Percentiles rank a stretch among this genome's conserved stretches.
phyloP scores from a whole-genome alignment of 371 early-diverging fungal species.

The Chytridium lagenaria region DNA sequence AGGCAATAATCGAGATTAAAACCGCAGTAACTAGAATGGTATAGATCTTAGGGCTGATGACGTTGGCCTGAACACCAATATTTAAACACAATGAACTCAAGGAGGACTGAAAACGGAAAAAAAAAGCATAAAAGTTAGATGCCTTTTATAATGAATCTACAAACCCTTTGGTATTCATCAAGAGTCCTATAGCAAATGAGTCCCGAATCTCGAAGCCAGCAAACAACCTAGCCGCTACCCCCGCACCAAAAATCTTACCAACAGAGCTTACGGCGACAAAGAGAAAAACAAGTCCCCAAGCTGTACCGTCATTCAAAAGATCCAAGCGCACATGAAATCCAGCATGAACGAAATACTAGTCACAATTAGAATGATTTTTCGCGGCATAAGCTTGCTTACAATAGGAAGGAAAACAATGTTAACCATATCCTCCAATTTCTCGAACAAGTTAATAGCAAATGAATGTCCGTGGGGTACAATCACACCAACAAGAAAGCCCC shows the following conservation, averaged over 20 bases:
- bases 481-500: slow-evolving; percentile 79
- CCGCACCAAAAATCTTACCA: slow-evolving; percentile 84
- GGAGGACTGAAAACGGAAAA: slow-evolving; percentile 53
- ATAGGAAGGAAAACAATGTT: slow-evolving; percentile 86
- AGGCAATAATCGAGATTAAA: slow-evolving; percentile 77
- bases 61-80: slow-evolving; percentile 82
- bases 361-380: not conserved
- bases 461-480: slow-evolving; percentile 88
- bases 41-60: slow-evolving; percentile 77
- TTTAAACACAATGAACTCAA: slow-evolving; percentile 93
- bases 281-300: slow-evolving; percentile 80
- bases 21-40: slow-evolving; percentile 89
- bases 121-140: not conserved
- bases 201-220: slow-evolving; percentile 76
- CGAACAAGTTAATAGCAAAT: slow-evolving; percentile 83
- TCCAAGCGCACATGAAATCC: slow-evolving; percentile 86
- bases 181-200: slow-evolving; percentile 79
- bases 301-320: slow-evolving; percentile 64
- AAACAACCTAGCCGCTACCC: slow-evolving; percentile 64
- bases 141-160: too few relatives aligned
- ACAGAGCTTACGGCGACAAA: slow-evolving; percentile 73
- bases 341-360: slow-evolving; percentile 80
- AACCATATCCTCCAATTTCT: slow-evolving; percentile 90
- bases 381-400: slow-evolving; percentile 49
- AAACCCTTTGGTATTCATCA: slow-evolving; percentile 91